Conservation (phyloP, 805 yeast species). For the Komagataella kurtzmanii region DNA sequence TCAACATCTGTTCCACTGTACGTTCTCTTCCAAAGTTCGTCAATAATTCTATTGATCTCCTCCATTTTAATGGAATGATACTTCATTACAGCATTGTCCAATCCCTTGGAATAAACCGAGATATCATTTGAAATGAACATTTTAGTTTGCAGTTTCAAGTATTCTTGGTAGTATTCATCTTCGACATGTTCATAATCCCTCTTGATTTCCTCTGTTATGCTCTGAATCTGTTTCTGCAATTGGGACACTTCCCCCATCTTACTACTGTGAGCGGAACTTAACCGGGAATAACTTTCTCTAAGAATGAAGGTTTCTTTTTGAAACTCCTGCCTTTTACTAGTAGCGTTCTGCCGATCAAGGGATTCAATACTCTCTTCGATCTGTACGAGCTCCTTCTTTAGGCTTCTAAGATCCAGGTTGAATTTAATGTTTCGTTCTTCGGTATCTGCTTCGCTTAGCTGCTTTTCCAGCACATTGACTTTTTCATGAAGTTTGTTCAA, state of each 20-base stretch:
- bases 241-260: conserved; percentile 81
- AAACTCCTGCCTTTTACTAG: conserved; percentile 43
- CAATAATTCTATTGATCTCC: conserved; percentile 77
- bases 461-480: conserved; percentile 20
- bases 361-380: conserved; percentile 25
- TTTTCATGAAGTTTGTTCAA: conserved; percentile 8
- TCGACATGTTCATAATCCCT: conserved; percentile 66
- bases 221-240: conserved; percentile 53
- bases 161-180: conserved; percentile 47
- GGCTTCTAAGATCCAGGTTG: conserved; percentile 43
- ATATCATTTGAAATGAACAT: conserved; percentile 70
- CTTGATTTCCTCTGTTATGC: conserved; percentile 42
- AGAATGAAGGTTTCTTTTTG: conserved; percentile 42
- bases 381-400: conserved; percentile 23
- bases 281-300: conserved; percentile 31
- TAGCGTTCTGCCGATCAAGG: conserved; percentile 46
- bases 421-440: conserved; percentile 52
- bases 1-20: conserved; percentile 95
- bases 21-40: conserved; percentile 88
- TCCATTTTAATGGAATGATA: conserved; percentile 86
- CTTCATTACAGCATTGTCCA: conserved; percentile 88
- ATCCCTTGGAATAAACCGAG: conserved; percentile 66
- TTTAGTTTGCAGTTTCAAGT: conserved; percentile 67
- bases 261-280: conserved; percentile 57
- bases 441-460: conserved; percentile 40